A percentile compares a stretch with the other conserved stretches of the same genome.
Conservation (phyloP, 192 early-diverging fungal species). For the Helicostylum pulchrum region DNA sequence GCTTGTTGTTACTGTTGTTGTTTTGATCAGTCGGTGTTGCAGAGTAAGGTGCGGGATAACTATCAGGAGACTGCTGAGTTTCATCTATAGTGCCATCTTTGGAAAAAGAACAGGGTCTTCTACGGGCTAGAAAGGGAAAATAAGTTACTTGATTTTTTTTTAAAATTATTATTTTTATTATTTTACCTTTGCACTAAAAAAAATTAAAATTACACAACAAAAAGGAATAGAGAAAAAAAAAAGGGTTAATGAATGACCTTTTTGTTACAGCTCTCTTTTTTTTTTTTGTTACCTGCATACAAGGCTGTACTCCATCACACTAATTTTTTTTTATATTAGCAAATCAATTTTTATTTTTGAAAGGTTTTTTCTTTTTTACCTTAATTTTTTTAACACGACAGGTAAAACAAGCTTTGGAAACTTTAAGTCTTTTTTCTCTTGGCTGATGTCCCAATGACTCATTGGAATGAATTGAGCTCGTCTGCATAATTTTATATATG, state of each 20-base stretch:
- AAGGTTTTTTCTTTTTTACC: slow-evolving; percentile 4
- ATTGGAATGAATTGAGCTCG: background rate
- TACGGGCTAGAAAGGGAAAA: slow-evolving; percentile 19
- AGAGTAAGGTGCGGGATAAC: background rate
- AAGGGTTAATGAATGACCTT: background rate
- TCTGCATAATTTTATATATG: background rate
- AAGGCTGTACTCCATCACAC: slow-evolving; percentile 34
- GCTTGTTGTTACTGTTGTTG: too few species aligned
- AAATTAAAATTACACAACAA: slow-evolving; percentile 4
- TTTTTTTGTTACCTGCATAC: slow-evolving; percentile 27
- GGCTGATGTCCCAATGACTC: background rate
- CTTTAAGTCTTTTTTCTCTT: slow-evolving; percentile 24
- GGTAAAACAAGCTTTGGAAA: slow-evolving; percentile 22
- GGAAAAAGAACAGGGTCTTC: slow-evolving; percentile 32
- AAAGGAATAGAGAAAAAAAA: background rate
- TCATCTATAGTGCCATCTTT: slow-evolving; percentile 21
- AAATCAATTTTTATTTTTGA: background rate
- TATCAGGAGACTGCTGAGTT: slow-evolving; percentile 9
- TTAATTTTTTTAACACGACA: slow-evolving; percentile 32
- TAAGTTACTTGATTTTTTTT: background rate
- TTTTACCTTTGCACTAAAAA: slow-evolving; percentile 18
- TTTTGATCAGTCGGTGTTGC: too few species aligned
- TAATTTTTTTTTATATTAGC: background rate
- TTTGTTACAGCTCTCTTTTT: background rate
- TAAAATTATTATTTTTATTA: background rate